Evolutionary conservation across 148 eudicot species (phyloP).

Genomic region (Rhododendron henanense): DNA sequence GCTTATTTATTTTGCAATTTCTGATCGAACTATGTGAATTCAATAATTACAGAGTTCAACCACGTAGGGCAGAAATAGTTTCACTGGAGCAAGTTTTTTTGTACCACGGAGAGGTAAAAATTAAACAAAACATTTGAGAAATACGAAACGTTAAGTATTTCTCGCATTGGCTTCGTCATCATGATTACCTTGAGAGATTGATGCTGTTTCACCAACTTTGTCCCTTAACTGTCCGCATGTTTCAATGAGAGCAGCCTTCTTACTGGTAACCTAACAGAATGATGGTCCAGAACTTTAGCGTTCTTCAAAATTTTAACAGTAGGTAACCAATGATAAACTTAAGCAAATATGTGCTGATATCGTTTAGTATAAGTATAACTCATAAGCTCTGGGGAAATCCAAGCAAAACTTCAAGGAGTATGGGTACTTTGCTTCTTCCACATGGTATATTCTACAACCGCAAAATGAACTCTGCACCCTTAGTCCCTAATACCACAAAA

Average conservation of each 20-base stretch:
- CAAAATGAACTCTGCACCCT: constrained; percentile 1
- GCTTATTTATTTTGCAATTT: too few relatives aligned
- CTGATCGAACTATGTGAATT: not conserved
- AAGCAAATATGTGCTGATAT: not conserved
- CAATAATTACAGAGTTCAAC: not conserved
- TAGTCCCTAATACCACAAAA: not conserved
- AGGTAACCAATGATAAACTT: not conserved
- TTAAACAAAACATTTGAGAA: not conserved
- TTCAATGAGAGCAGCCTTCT: constrained; percentile 90
- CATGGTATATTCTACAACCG: not conserved
- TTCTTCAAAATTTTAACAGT: not conserved
- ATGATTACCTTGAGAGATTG: constrained; percentile 65
- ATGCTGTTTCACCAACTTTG: constrained; percentile 70
- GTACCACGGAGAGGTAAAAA: not conserved
- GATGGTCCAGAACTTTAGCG: constrained; percentile 3
- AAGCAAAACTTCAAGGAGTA: not conserved
- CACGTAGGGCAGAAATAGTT: not conserved
- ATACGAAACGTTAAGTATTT: not conserved
- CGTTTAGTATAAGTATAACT: not conserved
- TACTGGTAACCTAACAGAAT: constrained; percentile 70
- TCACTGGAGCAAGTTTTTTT: not conserved
- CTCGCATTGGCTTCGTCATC: not conserved
- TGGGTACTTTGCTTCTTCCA: not conserved
- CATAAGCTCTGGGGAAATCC: not conserved
- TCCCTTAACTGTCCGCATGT: constrained; percentile 54